A percentile compares a stretch with the other conserved stretches of the same genome.
Conservation (phyloP, 1,139 yeast species). For the Candida tunisiensis region DNA sequence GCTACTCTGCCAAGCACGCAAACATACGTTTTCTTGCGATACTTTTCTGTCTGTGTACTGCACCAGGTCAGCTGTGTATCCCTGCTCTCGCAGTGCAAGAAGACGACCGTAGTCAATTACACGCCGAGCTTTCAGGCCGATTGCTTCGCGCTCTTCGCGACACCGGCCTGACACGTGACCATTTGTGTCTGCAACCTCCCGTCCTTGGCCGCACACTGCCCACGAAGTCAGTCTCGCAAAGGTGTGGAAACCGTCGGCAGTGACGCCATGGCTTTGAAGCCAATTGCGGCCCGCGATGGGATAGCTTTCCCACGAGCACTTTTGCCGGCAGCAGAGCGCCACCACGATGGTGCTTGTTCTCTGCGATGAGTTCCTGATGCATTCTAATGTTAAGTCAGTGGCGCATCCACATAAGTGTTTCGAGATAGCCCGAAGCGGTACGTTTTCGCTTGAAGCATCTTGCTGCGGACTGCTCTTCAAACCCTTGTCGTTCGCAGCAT, state of each 20-base stretch:
- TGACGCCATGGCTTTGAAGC: constrained; percentile 12
- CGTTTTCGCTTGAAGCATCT: too few relatives aligned
- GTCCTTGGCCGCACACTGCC: constrained; percentile 62
- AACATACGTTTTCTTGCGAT: constrained; percentile 59
- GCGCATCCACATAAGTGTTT: constrained; percentile 92
- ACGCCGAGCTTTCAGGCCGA: constrained; percentile 56
- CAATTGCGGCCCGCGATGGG: constrained; percentile 26
- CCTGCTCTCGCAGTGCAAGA: constrained; percentile 26
- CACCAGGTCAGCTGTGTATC: constrained; percentile 28
- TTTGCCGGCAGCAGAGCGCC: constrained; percentile 92
- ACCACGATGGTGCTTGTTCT: constrained; percentile 42
- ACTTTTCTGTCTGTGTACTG: constrained; percentile 39
- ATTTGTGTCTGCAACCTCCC: constrained; percentile 17
- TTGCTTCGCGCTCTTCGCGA: constrained; percentile 29
- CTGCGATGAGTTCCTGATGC: constrained; percentile 31
- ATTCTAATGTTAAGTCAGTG: constrained; percentile 66
- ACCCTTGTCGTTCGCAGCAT: too few relatives aligned
- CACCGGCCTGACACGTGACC: constrained; percentile 20
- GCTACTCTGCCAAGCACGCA: constrained; percentile 14
- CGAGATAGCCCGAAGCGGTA: constrained; percentile 36
- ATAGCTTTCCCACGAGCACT: constrained; percentile 46
- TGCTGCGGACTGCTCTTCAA: too few relatives aligned
- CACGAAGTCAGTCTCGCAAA: constrained; percentile 61
- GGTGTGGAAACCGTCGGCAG: constrained; percentile 29
- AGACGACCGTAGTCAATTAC: constrained; percentile 46